A percentile compares a stretch with the other conserved stretches of the same genome.
Evolutionary conservation across 2,329 filamentous ascomycete genomes (phyloP).

Genomic region (Colletotrichum phormii): DNA sequence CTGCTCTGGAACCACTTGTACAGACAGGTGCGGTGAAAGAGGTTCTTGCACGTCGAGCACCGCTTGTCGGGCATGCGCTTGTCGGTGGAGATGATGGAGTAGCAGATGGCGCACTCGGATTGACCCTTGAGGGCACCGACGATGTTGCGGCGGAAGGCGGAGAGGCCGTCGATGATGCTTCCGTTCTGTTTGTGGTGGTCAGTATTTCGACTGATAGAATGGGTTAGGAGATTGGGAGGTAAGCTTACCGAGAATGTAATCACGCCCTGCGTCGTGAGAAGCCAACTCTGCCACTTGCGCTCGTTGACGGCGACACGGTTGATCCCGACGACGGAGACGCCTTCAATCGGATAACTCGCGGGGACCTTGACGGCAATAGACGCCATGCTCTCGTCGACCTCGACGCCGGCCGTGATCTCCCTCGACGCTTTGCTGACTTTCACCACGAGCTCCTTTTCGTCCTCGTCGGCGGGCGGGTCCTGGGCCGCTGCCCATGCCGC

Average conservation of each 20-base stretch:
- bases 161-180: constrained; percentile 86
- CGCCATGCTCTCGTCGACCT: constrained; percentile 88
- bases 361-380: constrained; percentile 87
- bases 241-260: constrained; percentile 83
- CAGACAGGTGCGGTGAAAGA: constrained; percentile 90
- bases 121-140: constrained; percentile 91
- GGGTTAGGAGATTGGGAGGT: background rate
- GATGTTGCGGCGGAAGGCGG: constrained; percentile 88
- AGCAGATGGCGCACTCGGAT: constrained; percentile 96
- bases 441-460: constrained; percentile 70
- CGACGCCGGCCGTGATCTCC: constrained; percentile 87
- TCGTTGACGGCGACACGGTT: constrained; percentile 90
- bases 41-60: constrained; percentile 92
- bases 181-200: constrained; percentile 68
- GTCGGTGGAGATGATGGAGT: constrained; percentile 90
- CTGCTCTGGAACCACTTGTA: constrained; percentile 98
- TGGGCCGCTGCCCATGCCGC: constrained; percentile 72
- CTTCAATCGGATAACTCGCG: constrained; percentile 82
- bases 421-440: constrained; percentile 77
- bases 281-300: constrained; percentile 92
- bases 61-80: constrained; percentile 92
- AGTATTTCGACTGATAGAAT: background rate
- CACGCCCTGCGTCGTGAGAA: constrained; percentile 87
- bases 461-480: constrained; percentile 56
- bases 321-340: constrained; percentile 79